Evolutionary conservation across 441 rosid genomes (phyloP).

Genomic region (Adansonia madagascariensis): DNA sequence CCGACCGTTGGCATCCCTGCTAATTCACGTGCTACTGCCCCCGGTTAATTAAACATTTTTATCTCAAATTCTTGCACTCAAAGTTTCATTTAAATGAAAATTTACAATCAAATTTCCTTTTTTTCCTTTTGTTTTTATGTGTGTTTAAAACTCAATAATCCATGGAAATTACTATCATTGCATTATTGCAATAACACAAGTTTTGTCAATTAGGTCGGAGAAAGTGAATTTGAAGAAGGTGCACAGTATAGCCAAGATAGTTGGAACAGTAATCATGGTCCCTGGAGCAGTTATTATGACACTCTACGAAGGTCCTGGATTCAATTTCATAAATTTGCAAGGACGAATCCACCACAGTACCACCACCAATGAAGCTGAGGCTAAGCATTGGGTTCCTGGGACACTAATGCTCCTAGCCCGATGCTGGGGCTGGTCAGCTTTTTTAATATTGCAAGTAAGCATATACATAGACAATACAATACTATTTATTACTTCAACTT

Average conservation of each 20-base stretch:
- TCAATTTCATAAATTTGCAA: slow-evolving; percentile 39
- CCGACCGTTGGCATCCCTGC: too few relatives aligned
- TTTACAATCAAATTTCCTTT: too few relatives aligned
- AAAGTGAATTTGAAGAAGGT: slow-evolving; percentile 58
- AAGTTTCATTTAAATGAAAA: too few relatives aligned
- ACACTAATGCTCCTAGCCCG: slow-evolving; percentile 57
- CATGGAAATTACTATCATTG: not conserved
- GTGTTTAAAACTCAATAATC: not conserved
- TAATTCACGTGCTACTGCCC: too few relatives aligned
- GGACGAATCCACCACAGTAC: slow-evolving; percentile 36
- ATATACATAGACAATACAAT: too few relatives aligned
- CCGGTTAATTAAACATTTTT: too few relatives aligned
- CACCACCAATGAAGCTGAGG: slow-evolving; percentile 27
- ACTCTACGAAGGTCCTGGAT: slow-evolving; percentile 61
- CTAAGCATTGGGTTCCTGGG: slow-evolving; percentile 57
- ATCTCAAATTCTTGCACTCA: too few relatives aligned
- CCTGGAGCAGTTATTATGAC: slow-evolving; percentile 73
- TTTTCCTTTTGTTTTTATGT: too few relatives aligned
- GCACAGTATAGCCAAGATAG: slow-evolving; percentile 70
- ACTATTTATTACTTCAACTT: too few relatives aligned
- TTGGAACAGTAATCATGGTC: slow-evolving; percentile 75
- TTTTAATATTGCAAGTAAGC: slow-evolving; percentile 64
- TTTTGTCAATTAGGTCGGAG: slow-evolving; percentile 56
- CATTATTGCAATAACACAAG: not conserved
- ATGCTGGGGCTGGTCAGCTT: slow-evolving; percentile 58